Evolutionary conservation across 129 eudicot genomes (phyloP).

Genomic region (Solidago caesia): DNA sequence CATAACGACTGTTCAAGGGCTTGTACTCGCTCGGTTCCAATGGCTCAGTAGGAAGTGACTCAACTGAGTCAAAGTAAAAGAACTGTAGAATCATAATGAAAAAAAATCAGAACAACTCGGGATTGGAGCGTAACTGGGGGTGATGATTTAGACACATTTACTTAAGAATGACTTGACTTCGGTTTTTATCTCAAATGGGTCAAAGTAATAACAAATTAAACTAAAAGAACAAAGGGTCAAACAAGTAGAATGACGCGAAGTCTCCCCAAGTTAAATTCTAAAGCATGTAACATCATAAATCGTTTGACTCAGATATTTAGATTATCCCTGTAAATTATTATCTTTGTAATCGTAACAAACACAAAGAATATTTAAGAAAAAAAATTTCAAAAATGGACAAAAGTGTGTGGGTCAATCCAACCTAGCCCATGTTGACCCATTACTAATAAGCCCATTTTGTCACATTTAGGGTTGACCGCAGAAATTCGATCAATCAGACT

Average conservation of each 20-base stretch:
- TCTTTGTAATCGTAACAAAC: neutral
- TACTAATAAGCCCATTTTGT: neutral
- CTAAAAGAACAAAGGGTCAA: neutral
- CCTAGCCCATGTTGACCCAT: neutral
- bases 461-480: neutral
- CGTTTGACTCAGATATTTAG: neutral
- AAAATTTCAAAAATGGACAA: neutral
- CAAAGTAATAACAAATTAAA: neutral
- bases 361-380: neutral
- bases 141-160: neutral
- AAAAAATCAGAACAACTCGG: neutral
- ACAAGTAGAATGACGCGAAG: neutral
- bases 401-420: neutral
- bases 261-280: neutral
- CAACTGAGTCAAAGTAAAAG: slow-evolving; percentile 82
- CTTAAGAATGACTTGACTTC: neutral
- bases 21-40: slow-evolving; percentile 44
- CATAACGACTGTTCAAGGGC: slow-evolving; percentile 75
- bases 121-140: neutral
- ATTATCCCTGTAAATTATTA: neutral
- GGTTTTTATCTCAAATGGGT: neutral
- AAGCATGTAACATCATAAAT: neutral
- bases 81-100: slow-evolving; percentile 39
- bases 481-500: no score
- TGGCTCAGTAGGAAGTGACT: slow-evolving; percentile 77